Conservation (phyloP, 306 rosid species). For the Ziziphus jujuba region DNA sequence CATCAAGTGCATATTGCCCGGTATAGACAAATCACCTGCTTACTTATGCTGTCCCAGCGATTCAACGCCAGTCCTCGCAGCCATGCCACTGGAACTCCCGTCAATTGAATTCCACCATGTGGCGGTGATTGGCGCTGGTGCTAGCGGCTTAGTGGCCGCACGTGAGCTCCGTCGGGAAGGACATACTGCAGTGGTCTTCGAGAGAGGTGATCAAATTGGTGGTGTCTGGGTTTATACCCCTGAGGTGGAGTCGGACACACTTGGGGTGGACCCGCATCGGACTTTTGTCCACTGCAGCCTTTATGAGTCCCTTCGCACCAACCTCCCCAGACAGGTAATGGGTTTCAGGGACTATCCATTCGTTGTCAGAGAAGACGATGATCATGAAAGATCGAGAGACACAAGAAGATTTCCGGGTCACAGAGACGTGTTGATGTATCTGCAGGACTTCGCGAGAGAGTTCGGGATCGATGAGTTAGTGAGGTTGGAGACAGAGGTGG, state of each 20-base stretch:
- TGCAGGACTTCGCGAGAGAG: constrained; percentile 41
- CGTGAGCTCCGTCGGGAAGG: constrained; percentile 40
- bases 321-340: constrained; percentile 40
- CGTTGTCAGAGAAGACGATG: constrained; percentile 19
- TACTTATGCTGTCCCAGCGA: too few relatives aligned
- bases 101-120: constrained; percentile 16
- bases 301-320: constrained; percentile 38
- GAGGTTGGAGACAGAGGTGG: constrained; percentile 45
- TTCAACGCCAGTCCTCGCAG: too few relatives aligned
- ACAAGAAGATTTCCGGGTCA: constrained; percentile 55
- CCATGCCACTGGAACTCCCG: not conserved
- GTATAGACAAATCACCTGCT: too few relatives aligned
- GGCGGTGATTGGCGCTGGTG: constrained; percentile 42
- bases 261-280: constrained; percentile 31
- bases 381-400: constrained; percentile 37
- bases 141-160: constrained; percentile 34
- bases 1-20: too few relatives aligned
- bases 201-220: constrained; percentile 31
- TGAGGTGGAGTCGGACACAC: constrained; percentile 29
- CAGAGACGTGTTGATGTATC: constrained; percentile 43
- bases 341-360: constrained; percentile 42
- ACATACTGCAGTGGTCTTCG: constrained; percentile 29
- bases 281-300: constrained; percentile 31
- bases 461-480: constrained; percentile 34
- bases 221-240: constrained; percentile 42